phyloP scores from a whole-genome alignment of 345 rosid species.

The Linum trigynum region DNA sequence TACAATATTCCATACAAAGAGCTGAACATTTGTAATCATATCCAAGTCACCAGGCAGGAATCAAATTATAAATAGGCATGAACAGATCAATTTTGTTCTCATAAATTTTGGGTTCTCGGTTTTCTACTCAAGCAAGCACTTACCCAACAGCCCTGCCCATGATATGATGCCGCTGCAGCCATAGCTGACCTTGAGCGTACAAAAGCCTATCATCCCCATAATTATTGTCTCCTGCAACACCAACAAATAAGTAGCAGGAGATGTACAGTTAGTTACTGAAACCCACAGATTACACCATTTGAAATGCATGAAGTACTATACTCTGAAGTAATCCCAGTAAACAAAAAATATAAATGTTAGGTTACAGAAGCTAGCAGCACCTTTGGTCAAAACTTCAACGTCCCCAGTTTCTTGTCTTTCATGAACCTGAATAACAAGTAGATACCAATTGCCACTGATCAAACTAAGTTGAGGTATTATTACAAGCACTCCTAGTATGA shows the following conservation, averaged over 20 bases:
- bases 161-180: conserved; percentile 60
- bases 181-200: conserved; percentile 53
- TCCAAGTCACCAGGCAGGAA: no score
- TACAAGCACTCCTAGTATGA: neutral
- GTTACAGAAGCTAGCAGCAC: conserved; percentile 25
- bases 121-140: neutral
- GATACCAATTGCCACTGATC: neutral
- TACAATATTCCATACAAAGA: no score
- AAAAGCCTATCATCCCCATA: conserved; percentile 41
- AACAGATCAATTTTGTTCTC: no score
- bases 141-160: conserved; percentile 87
- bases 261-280: neutral
- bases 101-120: no score
- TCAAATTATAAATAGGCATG: no score
- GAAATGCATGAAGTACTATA: conserved; percentile 23
- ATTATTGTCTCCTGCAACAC: conserved; percentile 54
- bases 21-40: no score
- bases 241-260: neutral
- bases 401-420: conserved; percentile 70
- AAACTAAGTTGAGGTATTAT: neutral
- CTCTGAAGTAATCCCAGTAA: no score
- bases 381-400: conserved; percentile 96
- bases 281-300: no score
- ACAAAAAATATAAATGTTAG: no score
- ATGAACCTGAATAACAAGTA: conserved; percentile 47